Evolutionary conservation across 2,329 filamentous ascomycete genomes (phyloP).

Genomic region (Parastagonospora avenae): DNA sequence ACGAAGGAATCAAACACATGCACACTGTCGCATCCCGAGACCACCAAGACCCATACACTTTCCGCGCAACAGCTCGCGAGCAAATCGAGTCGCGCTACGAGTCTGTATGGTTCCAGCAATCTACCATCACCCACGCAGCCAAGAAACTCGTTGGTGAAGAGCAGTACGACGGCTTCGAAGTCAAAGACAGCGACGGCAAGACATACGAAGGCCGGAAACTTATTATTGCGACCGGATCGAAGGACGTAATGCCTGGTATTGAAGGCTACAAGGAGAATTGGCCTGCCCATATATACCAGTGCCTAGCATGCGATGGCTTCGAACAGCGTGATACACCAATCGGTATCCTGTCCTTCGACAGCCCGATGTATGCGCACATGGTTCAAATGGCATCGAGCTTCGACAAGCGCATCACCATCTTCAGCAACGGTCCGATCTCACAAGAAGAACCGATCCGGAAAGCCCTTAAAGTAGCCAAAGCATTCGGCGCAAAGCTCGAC

Average conservation of each 20-base stretch:
- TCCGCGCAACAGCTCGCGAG: slow-evolving; percentile 38
- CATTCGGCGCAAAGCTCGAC: slow-evolving; percentile 31
- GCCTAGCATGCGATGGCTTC: slow-evolving; percentile 65
- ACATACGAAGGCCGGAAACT: slow-evolving; percentile 59
- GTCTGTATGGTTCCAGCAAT: slow-evolving; percentile 39
- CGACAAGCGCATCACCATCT: slow-evolving; percentile 34
- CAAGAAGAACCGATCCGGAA: slow-evolving; percentile 17
- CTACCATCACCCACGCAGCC: slow-evolving; percentile 24
- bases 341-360: slow-evolving; percentile 30
- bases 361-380: slow-evolving; percentile 28
- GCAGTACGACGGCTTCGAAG: slow-evolving; percentile 43
- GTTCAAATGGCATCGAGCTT: slow-evolving; percentile 33
- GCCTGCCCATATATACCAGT: slow-evolving; percentile 57
- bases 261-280: slow-evolving; percentile 61
- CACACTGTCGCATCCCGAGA: slow-evolving; percentile 45
- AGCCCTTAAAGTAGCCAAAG: slow-evolving; percentile 24
- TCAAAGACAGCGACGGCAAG: slow-evolving; percentile 50
- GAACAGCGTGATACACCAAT: slow-evolving; percentile 57
- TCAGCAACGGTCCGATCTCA: slow-evolving; percentile 27
- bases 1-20: slow-evolving; percentile 51
- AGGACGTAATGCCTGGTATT: slow-evolving; percentile 58
- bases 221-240: slow-evolving; percentile 60
- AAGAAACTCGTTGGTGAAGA: slow-evolving; percentile 25
- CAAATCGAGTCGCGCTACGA: slow-evolving; percentile 47
- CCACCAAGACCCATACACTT: slow-evolving; percentile 32